Evolutionary conservation across 1,139 yeast genomes (phyloP).

Genomic region (Candida smagusa): DNA sequence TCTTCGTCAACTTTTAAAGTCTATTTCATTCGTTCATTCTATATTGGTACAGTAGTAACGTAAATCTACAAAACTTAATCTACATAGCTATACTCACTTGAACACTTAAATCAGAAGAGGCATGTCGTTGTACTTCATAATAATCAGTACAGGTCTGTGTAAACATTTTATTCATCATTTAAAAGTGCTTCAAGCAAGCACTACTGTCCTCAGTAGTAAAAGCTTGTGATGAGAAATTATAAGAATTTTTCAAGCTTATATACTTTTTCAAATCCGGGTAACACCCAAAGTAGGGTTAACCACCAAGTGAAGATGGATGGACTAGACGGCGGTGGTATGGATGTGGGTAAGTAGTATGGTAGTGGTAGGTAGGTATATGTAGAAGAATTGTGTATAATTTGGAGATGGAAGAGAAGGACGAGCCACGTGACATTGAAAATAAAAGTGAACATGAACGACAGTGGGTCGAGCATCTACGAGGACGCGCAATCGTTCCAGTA

Average conservation of each 20-base stretch:
- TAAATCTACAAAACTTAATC: too few relatives aligned
- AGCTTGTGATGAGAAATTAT: constrained; percentile 1
- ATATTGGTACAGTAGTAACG: too few relatives aligned
- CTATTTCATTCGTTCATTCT: too few relatives aligned
- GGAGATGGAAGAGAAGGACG: too few relatives aligned
- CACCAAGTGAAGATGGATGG: too few relatives aligned
- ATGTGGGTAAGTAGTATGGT: background rate
- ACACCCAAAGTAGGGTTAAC: constrained; percentile 1
- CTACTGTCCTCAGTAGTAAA: constrained; percentile 8
- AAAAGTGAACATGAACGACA: constrained; percentile 4
- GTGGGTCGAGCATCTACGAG: constrained; percentile 12
- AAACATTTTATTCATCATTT: constrained; percentile 33
- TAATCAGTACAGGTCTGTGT: constrained; percentile 45
- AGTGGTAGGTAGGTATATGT: too few relatives aligned
- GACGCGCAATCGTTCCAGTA: constrained; percentile 33
- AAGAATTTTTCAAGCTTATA: constrained; percentile 1
- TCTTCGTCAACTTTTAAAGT: too few relatives aligned
- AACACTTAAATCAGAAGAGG: constrained; percentile 20
- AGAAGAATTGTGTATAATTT: too few relatives aligned
- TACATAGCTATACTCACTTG: background rate
- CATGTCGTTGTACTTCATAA: constrained; percentile 21
- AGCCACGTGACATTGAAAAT: background rate
- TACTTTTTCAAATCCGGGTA: constrained; percentile 8
- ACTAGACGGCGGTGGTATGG: too few relatives aligned
- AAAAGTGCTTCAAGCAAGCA: constrained; percentile 4